These are phyloP conservation scores for Calonectria hongkongensis DNA, from an alignment of 2,329 filamentous ascomycete genomes.

Conservation along the genomic window DNA sequence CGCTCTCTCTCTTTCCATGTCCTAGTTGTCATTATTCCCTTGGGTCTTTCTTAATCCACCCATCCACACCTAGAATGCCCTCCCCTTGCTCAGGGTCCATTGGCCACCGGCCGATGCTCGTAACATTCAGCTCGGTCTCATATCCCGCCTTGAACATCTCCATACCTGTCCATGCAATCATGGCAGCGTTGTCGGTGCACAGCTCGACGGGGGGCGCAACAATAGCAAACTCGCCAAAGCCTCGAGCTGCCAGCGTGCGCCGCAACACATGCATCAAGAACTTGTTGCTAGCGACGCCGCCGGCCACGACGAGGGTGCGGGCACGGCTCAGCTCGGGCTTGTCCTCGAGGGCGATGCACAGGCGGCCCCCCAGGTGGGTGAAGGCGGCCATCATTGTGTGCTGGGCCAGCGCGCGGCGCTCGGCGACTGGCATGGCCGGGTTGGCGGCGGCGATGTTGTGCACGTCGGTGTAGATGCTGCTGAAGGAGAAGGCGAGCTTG, in stretches of 20 bases:
- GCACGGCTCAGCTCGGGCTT: slow-evolving; percentile 60
- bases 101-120: slow-evolving; percentile 82
- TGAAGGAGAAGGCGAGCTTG: slow-evolving; percentile 83
- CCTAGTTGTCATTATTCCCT: neutral
- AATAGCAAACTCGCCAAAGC: slow-evolving; percentile 76
- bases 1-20: neutral
- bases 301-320: slow-evolving; percentile 85
- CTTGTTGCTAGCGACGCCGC: slow-evolving; percentile 91
- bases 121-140: slow-evolving; percentile 75
- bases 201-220: slow-evolving; percentile 84
- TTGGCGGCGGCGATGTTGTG: slow-evolving; percentile 64
- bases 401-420: slow-evolving; percentile 81
- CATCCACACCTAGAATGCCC: slow-evolving; percentile 78
- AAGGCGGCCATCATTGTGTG: slow-evolving; percentile 88
- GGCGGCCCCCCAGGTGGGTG: slow-evolving; percentile 87
- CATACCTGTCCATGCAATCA: slow-evolving; percentile 95
- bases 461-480: slow-evolving; percentile 76
- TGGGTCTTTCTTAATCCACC: slow-evolving; percentile 63
- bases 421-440: slow-evolving; percentile 68
- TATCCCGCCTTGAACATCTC: slow-evolving; percentile 93
- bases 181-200: slow-evolving; percentile 97
- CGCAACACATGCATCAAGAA: slow-evolving; percentile 83
- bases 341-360: slow-evolving; percentile 78
- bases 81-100: slow-evolving; percentile 77
- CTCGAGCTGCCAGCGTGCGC: slow-evolving; percentile 77